phyloP scores from a whole-genome alignment of 495 filamentous ascomycete species.

The Penicillium waksmanii region DNA sequence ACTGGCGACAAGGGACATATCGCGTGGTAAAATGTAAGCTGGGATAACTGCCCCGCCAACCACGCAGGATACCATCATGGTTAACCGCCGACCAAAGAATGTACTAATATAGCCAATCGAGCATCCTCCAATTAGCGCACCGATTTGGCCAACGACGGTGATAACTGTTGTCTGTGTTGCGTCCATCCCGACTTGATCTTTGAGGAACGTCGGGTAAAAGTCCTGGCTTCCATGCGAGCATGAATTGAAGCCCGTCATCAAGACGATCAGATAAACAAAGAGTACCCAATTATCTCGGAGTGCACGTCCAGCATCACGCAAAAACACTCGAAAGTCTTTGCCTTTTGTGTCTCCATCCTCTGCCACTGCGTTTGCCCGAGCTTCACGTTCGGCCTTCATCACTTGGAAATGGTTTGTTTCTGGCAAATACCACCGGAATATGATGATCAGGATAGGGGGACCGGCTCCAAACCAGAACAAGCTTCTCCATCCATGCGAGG shows the following conservation, averaged over 20 bases:
- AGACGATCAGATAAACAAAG: constrained; percentile 45
- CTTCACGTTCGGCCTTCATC: constrained; percentile 38
- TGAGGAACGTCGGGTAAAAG: constrained; percentile 49
- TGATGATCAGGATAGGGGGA: constrained; percentile 71
- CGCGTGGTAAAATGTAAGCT: constrained; percentile 34
- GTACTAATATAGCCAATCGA: constrained; percentile 41
- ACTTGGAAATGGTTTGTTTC: constrained; percentile 59
- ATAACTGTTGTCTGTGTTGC: constrained; percentile 40
- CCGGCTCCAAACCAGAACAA: constrained; percentile 80
- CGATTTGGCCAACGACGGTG: constrained; percentile 35
- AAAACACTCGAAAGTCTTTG: constrained; percentile 29
- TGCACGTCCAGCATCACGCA: constrained; percentile 29
- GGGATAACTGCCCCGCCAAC: constrained; percentile 38
- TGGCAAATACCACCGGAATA: constrained; percentile 67
- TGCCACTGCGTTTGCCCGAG: constrained; percentile 10
- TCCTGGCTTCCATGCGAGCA: constrained; percentile 49
- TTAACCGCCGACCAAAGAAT: constrained; percentile 39
- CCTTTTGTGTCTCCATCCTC: constrained; percentile 5
- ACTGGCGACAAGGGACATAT: constrained; percentile 34
- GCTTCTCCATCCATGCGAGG: constrained; percentile 66
- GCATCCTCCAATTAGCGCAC: constrained; percentile 33
- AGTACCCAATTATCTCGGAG: constrained; percentile 43
- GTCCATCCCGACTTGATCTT: constrained; percentile 36
- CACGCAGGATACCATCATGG: constrained; percentile 39
- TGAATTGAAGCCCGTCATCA: constrained; percentile 48